Evolutionary conservation across 257 asterid species (phyloP).

Genomic region (Capsicum baccatum): DNA sequence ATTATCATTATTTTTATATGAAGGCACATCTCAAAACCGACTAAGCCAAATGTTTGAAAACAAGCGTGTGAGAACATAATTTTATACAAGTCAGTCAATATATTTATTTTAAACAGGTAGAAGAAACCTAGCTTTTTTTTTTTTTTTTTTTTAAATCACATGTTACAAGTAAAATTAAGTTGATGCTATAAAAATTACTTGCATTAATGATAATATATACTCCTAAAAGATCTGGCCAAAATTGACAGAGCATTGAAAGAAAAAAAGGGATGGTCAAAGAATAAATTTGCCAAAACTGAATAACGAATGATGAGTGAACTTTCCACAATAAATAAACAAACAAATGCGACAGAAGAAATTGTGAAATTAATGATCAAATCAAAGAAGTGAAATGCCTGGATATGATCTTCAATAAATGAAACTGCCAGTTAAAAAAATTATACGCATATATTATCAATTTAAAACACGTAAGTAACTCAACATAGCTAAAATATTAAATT

Average conservation of each 20-base stretch:
- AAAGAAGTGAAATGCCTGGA: background rate
- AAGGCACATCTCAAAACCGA: no score
- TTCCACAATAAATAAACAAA: slow-evolving; percentile 10
- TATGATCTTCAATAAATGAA: background rate
- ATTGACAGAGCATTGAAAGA: background rate
- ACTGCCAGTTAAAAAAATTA: background rate
- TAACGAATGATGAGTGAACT: background rate
- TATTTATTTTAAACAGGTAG: no score
- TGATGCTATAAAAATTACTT: background rate
- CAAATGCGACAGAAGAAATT: slow-evolving; percentile 16
- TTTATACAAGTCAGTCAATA: no score
- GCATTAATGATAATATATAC: background rate
- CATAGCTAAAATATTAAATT: background rate
- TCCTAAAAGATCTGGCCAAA: background rate
- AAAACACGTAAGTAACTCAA: background rate
- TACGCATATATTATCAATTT: background rate
- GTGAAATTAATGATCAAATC: background rate
- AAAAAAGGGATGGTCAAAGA: slow-evolving; percentile 22
- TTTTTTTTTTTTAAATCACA: background rate
- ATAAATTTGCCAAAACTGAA: slow-evolving; percentile 18
- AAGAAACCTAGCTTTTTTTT: no score
- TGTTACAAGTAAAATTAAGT: background rate
- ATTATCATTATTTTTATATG: no score
- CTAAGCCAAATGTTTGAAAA: no score
- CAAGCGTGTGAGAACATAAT: no score